Conservation (phyloP, 371 early-diverging fungal species). For the Mycotypha africana region DNA sequence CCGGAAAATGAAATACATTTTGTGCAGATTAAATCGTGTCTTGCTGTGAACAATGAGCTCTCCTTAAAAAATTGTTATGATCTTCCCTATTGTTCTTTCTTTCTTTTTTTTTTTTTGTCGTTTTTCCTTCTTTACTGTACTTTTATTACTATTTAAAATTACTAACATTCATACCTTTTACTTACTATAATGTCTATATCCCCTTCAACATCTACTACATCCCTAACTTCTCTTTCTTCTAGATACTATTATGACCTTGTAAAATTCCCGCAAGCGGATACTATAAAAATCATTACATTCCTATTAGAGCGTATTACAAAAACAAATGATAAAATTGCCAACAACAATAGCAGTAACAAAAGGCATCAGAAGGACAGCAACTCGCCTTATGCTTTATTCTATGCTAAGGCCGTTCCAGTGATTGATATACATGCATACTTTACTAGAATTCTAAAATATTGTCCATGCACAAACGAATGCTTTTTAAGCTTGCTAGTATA, state of each 20-base stretch:
- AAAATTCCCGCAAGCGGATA: constrained; percentile 33
- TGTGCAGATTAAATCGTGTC: too few relatives aligned
- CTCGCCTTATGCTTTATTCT: constrained; percentile 40
- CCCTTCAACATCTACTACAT: too few relatives aligned
- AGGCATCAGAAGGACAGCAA: not conserved
- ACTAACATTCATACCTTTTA: too few relatives aligned
- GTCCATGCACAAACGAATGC: constrained; percentile 71
- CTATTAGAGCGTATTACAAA: constrained; percentile 38
- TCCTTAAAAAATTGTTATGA: too few relatives aligned
- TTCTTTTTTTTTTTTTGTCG: not conserved
- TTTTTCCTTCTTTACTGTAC: too few relatives aligned
- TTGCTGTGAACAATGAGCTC: too few relatives aligned
- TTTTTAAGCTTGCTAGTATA: constrained; percentile 77
- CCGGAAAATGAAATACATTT: too few relatives aligned
- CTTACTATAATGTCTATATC: too few relatives aligned
- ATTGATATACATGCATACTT: constrained; percentile 64
- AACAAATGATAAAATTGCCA: constrained; percentile 29
- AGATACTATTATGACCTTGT: constrained; percentile 30
- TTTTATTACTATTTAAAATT: not conserved
- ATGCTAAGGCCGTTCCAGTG: constrained; percentile 63
- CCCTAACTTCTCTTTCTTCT: too few relatives aligned
- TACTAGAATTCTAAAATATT: constrained; percentile 65
- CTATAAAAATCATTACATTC: constrained; percentile 35
- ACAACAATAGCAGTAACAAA: constrained; percentile 4
- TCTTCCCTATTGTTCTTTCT: too few relatives aligned